Evolutionary conservation across 495 filamentous ascomycete species (phyloP).

Genomic region (Hapsidospora chrysogenum): DNA sequence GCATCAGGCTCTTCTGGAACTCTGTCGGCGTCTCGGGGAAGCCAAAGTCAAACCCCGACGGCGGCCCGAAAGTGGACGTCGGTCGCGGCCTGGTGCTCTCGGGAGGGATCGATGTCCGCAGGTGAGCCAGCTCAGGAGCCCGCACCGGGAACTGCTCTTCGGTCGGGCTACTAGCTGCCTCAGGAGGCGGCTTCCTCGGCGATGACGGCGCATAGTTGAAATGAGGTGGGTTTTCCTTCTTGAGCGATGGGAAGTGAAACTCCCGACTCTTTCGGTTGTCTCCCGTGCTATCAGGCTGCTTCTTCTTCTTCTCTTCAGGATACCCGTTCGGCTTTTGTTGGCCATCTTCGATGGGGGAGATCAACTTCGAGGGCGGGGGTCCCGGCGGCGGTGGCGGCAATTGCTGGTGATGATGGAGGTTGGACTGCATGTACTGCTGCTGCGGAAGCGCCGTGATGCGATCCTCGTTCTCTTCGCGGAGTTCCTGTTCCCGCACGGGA

Average conservation of each 20-base stretch:
- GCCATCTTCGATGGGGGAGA: constrained; percentile 6
- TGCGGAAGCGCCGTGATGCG: constrained; percentile 64
- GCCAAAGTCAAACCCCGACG: constrained; percentile 52
- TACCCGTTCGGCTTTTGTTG: constrained; percentile 4
- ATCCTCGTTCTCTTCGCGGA: constrained; percentile 76
- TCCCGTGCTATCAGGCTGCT: constrained; percentile 3
- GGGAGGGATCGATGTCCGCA: constrained; percentile 25
- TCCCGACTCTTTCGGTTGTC: too few relatives aligned
- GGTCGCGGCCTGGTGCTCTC: constrained; percentile 12
- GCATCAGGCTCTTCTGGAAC: constrained; percentile 69
- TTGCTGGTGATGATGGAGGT: constrained; percentile 24
- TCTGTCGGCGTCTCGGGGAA: constrained; percentile 61
- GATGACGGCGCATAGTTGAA: constrained; percentile 35
- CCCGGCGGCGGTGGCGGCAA: constrained; percentile 25
- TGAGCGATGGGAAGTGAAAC: constrained; percentile 36
- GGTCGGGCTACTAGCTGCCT: constrained; percentile 1
- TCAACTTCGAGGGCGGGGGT: constrained; percentile 17
- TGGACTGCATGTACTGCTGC: constrained; percentile 36
- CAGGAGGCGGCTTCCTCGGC: constrained; percentile 11
- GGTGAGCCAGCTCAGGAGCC: constrained; percentile 33
- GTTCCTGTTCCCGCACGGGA: constrained; percentile 54
- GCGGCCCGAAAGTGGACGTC: constrained; percentile 26
- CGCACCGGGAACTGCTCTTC: constrained; percentile 9
- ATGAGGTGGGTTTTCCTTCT: constrained; percentile 23
- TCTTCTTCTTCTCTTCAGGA: constrained; percentile 5